These are phyloP conservation scores for Halteria grandinella DNA, from an alignment of 73 alveolate species.

Conservation along the genomic window DNA sequence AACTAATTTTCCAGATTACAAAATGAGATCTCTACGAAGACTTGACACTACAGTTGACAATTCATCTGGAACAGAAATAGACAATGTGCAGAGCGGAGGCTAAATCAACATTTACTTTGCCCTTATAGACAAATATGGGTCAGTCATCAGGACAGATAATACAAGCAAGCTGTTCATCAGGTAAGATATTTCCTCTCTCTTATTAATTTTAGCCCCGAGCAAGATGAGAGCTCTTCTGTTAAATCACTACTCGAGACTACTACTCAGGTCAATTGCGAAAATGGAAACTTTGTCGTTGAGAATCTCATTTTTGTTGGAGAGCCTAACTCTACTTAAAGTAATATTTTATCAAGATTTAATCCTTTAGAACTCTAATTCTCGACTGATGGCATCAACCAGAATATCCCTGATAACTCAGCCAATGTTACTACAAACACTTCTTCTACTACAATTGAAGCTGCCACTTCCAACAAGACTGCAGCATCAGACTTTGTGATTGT, in stretches of 20 bases:
- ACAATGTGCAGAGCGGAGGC: too few relatives aligned
- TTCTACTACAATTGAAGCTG: not conserved
- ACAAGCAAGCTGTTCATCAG: too few relatives aligned
- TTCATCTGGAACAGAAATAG: too few relatives aligned
- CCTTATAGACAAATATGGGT: slow-evolving; percentile 1
- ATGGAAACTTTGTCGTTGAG: not conserved
- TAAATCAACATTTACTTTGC: too few relatives aligned
- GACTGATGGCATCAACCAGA: slow-evolving; percentile 14
- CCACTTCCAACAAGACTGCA: not conserved
- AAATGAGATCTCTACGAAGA: too few relatives aligned
- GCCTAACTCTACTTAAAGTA: slow-evolving; percentile 16
- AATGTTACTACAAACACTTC: too few relatives aligned
- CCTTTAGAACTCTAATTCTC: not conserved
- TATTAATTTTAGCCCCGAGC: not conserved
- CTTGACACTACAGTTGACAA: too few relatives aligned
- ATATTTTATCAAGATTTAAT: not conserved
- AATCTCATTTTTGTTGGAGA: not conserved
- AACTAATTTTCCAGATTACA: too few relatives aligned
- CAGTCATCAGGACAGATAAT: not conserved
- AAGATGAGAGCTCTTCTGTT: not conserved
- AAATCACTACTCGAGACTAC: not conserved
- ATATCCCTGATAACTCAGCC: slow-evolving; percentile 1
- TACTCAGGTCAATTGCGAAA: not conserved
- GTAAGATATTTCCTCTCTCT: not conserved
- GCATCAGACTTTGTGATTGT: not conserved